Percentiles rank a stretch among this genome's conserved stretches.
Conservation (phyloP, 805 yeast genomes). For the Cephaloascus albidus region DNA sequence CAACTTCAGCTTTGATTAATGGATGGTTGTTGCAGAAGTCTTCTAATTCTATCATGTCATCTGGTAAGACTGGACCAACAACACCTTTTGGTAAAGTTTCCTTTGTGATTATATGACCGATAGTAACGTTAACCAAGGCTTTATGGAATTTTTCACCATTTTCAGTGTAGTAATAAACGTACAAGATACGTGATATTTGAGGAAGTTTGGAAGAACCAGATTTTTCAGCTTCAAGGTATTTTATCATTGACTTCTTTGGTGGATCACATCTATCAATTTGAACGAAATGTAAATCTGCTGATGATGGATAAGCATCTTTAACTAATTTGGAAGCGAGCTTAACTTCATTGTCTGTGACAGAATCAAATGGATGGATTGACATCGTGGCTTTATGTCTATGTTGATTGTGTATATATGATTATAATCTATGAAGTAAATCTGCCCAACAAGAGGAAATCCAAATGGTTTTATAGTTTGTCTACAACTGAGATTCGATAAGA, state of each 20-base stretch:
- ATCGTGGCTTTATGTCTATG: constrained; percentile 1
- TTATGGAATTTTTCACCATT: constrained; percentile 50
- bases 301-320: constrained; percentile 46
- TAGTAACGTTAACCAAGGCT: constrained; percentile 59
- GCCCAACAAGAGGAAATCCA: no score
- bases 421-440: no score
- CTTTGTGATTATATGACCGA: constrained; percentile 52
- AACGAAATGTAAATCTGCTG: constrained; percentile 49
- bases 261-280: constrained; percentile 70
- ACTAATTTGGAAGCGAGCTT: constrained; percentile 48
- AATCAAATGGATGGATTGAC: constrained; percentile 46
- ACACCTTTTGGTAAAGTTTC: constrained; percentile 48
- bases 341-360: constrained; percentile 50
- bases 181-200: constrained; percentile 57
- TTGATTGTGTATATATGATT: no score
- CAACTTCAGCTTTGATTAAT: constrained; percentile 50
- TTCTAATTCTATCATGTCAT: constrained; percentile 50
- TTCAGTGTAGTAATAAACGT: constrained; percentile 55
- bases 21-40: constrained; percentile 43
- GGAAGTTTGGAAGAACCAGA: constrained; percentile 33
- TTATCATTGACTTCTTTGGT: constrained; percentile 64
- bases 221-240: constrained; percentile 60
- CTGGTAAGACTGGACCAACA: constrained; percentile 66
- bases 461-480: no score
- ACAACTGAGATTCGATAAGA: no score